These are phyloP conservation scores for Rubus parviflorus DNA, from an alignment of 306 rosid species.

Conservation along the genomic window DNA sequence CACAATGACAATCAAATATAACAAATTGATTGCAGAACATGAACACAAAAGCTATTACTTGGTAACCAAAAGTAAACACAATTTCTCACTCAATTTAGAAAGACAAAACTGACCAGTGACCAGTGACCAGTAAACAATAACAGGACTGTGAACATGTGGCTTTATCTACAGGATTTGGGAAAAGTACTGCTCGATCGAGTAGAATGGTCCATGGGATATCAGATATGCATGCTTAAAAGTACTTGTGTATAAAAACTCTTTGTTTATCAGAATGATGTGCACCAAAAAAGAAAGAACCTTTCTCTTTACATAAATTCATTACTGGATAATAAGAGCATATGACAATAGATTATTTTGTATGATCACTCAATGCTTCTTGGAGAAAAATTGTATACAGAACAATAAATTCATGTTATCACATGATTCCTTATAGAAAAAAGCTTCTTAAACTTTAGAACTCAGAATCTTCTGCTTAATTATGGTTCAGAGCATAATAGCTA, in stretches of 20 bases:
- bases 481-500: not conserved
- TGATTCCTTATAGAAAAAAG: conserved; percentile 1
- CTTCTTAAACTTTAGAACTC: conserved; percentile 19
- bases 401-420: conserved; percentile 8
- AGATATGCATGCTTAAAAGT: not conserved
- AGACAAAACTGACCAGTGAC: too few species aligned
- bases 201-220: not conserved
- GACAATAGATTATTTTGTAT: conserved; percentile 4
- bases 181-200: not conserved
- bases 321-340: conserved; percentile 6
- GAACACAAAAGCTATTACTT: too few species aligned
- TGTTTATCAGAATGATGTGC: conserved; percentile 5
- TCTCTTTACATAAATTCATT: conserved; percentile 3
- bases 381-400: conserved; percentile 8
- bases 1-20: too few species aligned
- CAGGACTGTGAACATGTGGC: not conserved
- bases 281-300: conserved; percentile 3
- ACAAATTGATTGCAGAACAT: too few species aligned
- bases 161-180: not conserved
- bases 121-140: too few species aligned
- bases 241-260: conserved; percentile 20
- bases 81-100: too few species aligned
- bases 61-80: too few species aligned
- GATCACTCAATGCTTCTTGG: not conserved
- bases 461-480: not conserved